These are phyloP conservation scores for Zymoseptoria pseudotritici DNA, from an alignment of 2,329 filamentous ascomycete genomes.

Conservation along the genomic window DNA sequence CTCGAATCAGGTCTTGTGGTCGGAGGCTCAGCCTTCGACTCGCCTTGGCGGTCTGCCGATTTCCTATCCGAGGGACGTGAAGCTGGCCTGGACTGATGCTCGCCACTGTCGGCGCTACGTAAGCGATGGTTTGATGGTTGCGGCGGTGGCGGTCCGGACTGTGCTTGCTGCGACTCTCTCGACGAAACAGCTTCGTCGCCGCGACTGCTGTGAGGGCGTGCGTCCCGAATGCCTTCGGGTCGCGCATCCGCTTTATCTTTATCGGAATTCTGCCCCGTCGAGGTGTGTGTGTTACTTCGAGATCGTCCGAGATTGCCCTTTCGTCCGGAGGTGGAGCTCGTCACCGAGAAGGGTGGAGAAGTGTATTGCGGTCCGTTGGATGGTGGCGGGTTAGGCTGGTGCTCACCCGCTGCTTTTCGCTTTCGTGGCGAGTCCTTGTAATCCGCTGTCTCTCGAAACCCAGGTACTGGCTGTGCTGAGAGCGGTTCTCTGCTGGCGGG, in stretches of 20 bases:
- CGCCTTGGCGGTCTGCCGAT: not conserved
- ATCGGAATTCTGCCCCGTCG: constrained; percentile 28
- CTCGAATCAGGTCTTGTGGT: not conserved
- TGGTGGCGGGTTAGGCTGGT: constrained; percentile 45
- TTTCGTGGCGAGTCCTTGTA: constrained; percentile 74
- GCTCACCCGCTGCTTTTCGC: constrained; percentile 61
- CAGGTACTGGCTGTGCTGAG: constrained; percentile 40
- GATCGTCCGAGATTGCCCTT: constrained; percentile 57
- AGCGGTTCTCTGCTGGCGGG: constrained; percentile 56
- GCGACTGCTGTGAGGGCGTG: constrained; percentile 13
- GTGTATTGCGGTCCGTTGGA: constrained; percentile 44
- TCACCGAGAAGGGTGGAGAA: constrained; percentile 46
- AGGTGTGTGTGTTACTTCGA: constrained; percentile 51
- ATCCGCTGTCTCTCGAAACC: constrained; percentile 42
- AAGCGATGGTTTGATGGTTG: not conserved
- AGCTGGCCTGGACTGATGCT: not conserved
- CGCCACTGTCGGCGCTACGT: not conserved
- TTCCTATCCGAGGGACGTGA: not conserved
- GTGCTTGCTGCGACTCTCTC: not conserved
- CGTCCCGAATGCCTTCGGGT: constrained; percentile 8
- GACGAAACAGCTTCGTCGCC: constrained; percentile 15
- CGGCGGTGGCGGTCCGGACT: not conserved
- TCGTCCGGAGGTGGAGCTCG: constrained; percentile 46
- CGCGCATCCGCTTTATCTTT: constrained; percentile 3
- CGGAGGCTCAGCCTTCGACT: not conserved